phyloP scores from a whole-genome alignment of 768 basidiomycete genomes.

The Mycena venus region DNA sequence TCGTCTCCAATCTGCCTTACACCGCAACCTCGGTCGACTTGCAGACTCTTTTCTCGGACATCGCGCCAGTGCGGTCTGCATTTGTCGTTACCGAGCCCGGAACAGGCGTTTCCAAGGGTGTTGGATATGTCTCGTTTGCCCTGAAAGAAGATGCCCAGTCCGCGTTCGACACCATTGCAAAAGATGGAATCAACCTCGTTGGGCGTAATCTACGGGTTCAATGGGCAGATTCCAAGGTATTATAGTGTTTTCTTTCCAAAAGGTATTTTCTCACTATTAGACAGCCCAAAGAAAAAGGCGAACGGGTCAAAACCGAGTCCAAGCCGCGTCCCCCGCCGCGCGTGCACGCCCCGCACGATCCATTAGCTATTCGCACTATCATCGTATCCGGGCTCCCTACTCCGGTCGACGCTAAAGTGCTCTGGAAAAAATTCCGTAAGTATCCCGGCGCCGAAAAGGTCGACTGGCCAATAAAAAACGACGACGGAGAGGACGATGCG shows the following conservation, averaged over 20 bases:
- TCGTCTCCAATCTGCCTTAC: constrained; percentile 94
- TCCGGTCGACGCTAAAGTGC: constrained; percentile 69
- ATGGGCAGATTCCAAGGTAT: constrained; percentile 87
- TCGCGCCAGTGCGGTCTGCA: constrained; percentile 93
- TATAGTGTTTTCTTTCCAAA: constrained; percentile 27
- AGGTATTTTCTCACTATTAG: neutral
- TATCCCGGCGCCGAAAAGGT: constrained; percentile 81
- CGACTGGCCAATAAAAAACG: constrained; percentile 73
- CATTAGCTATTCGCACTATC: constrained; percentile 86
- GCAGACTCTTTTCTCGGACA: constrained; percentile 93
- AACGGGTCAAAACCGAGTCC: constrained; percentile 50
- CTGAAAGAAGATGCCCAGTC: constrained; percentile 89
- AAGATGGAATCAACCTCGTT: constrained; percentile 74
- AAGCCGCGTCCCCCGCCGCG: constrained; percentile 54
- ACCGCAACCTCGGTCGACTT: constrained; percentile 92
- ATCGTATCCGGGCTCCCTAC: constrained; percentile 81
- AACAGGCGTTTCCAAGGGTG: constrained; percentile 87
- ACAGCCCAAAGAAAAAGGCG: constrained; percentile 61
- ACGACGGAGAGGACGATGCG: constrained; percentile 59
- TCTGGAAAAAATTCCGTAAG: constrained; percentile 93
- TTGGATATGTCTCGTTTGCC: constrained; percentile 96
- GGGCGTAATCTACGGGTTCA: constrained; percentile 80
- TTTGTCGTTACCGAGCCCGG: constrained; percentile 91
- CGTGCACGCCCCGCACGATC: constrained; percentile 66
- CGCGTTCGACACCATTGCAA: constrained; percentile 74